phyloP scores from a whole-genome alignment of 371 early-diverging fungal genomes.

The Neoconidiobolus thromboides region DNA sequence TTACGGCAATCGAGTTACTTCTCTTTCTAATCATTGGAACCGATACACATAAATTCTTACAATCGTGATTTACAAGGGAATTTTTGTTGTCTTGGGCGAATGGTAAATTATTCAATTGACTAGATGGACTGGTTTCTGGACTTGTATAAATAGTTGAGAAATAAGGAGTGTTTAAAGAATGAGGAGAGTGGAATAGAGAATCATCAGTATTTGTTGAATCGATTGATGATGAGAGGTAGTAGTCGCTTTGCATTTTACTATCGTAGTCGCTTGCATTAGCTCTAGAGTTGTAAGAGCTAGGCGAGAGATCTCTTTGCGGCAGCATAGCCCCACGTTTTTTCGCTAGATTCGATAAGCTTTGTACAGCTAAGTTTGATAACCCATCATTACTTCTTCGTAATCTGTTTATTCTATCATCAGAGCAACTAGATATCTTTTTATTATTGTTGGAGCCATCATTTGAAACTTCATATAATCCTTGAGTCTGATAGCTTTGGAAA shows the following conservation, averaged over 20 bases:
- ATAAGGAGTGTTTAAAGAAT: not conserved
- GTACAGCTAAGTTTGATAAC: conserved; percentile 2
- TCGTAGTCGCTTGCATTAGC: not conserved
- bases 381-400: not conserved
- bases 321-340: not conserved
- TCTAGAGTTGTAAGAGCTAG: not conserved
- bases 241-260: not conserved
- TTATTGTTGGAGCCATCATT: not conserved
- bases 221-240: not conserved
- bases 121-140: not conserved
- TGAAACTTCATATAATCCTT: not conserved
- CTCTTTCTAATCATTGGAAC: conserved; percentile 3
- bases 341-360: conserved; percentile 6
- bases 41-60: not conserved
- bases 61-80: not conserved
- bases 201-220: not conserved
- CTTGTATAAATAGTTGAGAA: not conserved
- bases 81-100: not conserved
- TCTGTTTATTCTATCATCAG: not conserved
- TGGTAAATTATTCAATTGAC: not conserved
- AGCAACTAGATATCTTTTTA: not conserved
- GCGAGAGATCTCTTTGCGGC: not conserved
- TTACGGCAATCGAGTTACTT: conserved; percentile 1
- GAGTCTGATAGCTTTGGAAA: not conserved
- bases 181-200: not conserved